Conservation (phyloP, 495 filamentous ascomycete genomes). For the Aspergillus steynii region DNA sequence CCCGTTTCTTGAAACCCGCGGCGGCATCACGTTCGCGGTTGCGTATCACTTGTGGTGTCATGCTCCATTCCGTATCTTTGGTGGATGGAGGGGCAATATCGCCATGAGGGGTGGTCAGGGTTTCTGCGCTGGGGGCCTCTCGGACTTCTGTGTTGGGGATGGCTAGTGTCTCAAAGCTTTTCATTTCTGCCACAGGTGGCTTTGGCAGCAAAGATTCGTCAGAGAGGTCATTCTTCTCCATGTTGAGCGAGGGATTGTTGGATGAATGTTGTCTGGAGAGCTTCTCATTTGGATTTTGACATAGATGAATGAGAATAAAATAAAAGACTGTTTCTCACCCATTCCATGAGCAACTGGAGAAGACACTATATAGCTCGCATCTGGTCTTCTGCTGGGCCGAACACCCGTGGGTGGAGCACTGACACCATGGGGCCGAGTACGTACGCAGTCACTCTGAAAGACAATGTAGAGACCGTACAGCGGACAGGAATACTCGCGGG, state of each 20-base stretch:
- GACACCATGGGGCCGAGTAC: background rate
- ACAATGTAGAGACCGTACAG: background rate
- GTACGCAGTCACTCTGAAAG: background rate
- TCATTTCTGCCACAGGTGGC: slow-evolving; percentile 6
- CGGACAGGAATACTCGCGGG: background rate
- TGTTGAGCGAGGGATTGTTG: background rate
- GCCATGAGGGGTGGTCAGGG: slow-evolving; percentile 7
- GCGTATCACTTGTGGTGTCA: slow-evolving; percentile 12
- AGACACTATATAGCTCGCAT: background rate
- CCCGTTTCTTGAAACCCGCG: slow-evolving; percentile 20
- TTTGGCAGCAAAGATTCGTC: slow-evolving; percentile 4
- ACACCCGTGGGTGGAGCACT: slow-evolving; percentile 8
- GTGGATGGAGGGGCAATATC: slow-evolving; percentile 1
- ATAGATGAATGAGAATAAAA: background rate
- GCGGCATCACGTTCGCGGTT: slow-evolving; percentile 14
- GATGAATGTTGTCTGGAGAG: background rate
- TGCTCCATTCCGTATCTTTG: slow-evolving; percentile 14
- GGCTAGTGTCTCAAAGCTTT: slow-evolving; percentile 11
- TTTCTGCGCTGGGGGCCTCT: slow-evolving; percentile 15
- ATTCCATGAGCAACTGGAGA: background rate
- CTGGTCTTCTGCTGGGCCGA: slow-evolving; percentile 6
- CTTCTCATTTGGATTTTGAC: background rate
- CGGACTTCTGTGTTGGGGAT: slow-evolving; percentile 6
- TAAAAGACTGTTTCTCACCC: background rate
- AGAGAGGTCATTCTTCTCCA: slow-evolving; percentile 6